Conservation (phyloP, 306 rosid species). For the Pyrus bretschneideri region DNA sequence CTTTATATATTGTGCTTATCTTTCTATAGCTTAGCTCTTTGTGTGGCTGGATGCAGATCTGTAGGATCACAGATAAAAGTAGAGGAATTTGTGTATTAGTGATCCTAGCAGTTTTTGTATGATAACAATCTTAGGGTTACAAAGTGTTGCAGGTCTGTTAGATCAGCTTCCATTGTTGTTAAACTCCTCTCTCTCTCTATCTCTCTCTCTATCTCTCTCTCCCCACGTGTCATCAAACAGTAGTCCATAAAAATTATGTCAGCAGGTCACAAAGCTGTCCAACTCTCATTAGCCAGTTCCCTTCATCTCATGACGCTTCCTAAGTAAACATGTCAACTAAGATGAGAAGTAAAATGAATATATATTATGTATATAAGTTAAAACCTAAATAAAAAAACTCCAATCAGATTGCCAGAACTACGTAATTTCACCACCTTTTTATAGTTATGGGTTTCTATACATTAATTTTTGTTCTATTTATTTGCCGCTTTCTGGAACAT, state of each 20-base stretch:
- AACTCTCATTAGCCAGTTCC: constrained; percentile 32
- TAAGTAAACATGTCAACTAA: constrained; percentile 6
- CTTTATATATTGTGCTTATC: not conserved
- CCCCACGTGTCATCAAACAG: constrained; percentile 24
- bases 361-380: not conserved
- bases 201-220: constrained; percentile 18
- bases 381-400: not conserved
- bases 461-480: not conserved
- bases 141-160: constrained; percentile 2
- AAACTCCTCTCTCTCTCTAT: not conserved
- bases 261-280: constrained; percentile 34
- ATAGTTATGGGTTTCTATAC: not conserved
- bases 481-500: not conserved
- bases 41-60: constrained; percentile 30
- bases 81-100: constrained; percentile 9
- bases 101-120: not conserved
- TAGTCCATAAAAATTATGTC: constrained; percentile 10
- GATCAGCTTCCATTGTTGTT: constrained; percentile 15
- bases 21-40: constrained; percentile 18
- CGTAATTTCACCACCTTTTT: not conserved
- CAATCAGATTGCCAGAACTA: not conserved
- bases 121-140: constrained; percentile 9
- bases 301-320: constrained; percentile 28
- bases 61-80: constrained; percentile 19
- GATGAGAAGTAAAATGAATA: not conserved